phyloP scores from a whole-genome alignment of 2,329 filamentous ascomycete species.

The Ophiostoma montium region DNA sequence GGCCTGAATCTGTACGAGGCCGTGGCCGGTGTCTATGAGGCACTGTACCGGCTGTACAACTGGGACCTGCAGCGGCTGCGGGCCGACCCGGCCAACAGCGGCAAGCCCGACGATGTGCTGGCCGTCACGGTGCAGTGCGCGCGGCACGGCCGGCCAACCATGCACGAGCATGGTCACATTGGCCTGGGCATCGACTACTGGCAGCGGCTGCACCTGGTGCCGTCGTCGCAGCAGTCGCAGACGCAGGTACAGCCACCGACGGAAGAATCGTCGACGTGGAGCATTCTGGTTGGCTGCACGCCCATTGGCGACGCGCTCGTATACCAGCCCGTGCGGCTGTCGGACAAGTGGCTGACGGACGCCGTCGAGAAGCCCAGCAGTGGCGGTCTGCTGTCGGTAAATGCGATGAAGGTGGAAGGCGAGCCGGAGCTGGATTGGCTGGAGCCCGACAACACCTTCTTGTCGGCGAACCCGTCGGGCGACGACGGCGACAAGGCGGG shows the following conservation, averaged over 20 bases:
- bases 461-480: constrained; percentile 3
- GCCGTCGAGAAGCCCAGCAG: constrained; percentile 44
- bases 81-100: constrained; percentile 30
- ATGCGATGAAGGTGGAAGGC: constrained; percentile 18
- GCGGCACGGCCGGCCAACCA: constrained; percentile 53
- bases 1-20: constrained; percentile 67
- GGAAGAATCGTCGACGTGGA: constrained; percentile 38
- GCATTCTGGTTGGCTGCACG: constrained; percentile 52
- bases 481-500: constrained; percentile 8
- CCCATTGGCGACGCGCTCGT: constrained; percentile 30
- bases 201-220: constrained; percentile 45
- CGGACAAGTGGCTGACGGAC: constrained; percentile 59
- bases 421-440: constrained; percentile 49
- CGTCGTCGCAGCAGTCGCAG: constrained; percentile 8
- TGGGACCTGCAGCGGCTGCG: constrained; percentile 51
- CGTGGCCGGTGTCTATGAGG: constrained; percentile 57
- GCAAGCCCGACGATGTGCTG: constrained; percentile 30
- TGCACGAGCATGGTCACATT: constrained; percentile 53
- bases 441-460: constrained; percentile 45
- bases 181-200: constrained; percentile 68
- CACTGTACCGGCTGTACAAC: constrained; percentile 52
- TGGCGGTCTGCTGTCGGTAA: constrained; percentile 24
- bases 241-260: not conserved
- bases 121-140: constrained; percentile 50
- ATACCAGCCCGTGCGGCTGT: constrained; percentile 49